Base-by-base conservation (phyloP, 345 rosid species). In the Gossypium mustelinum region DNA sequence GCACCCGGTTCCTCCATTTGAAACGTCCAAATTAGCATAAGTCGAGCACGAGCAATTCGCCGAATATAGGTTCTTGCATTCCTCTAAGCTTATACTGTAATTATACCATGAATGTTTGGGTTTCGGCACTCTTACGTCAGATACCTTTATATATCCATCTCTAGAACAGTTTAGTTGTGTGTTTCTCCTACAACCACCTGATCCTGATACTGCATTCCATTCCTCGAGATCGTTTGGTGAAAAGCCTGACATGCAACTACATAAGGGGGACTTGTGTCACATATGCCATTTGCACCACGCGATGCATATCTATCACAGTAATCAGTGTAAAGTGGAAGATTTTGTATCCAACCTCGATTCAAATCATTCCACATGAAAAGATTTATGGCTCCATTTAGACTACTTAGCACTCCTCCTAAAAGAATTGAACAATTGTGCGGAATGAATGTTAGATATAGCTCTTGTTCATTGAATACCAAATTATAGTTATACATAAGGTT, bases 21-120 rank as follows among this genome's bases (percentile, higher is more conserved):
- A 52, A 34, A 89, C 72, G 57, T 85, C 74, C 20, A 76, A 75
- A 79, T 50, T 81, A 0, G 86, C 78, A 71, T 86, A 87, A 54
- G 86, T 89, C 0, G 52, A 81, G 3, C 93, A 89, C 1, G 86
- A 83, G 72, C 89, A 89, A 27, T 89, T 86, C 4, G 17, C 2
- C 2, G 8, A 20, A 76, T 91, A 87, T 39, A 56, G 8, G 8
- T 27, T 11, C 44, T 78, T 57, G 58, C 93, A 89, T 13, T 77
- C 85, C 20, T 66, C 25, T 3, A 85, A 83, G 60, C 54, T 80
- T 24, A 83, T 68, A 11, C 29, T 70, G 39, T 60, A 68, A 10
- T 77, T 72, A 39, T 63, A 76, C 79, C 83, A 77, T 0, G 87
- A 59, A 10, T 51, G 11, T 5, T 25, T 13, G 2, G 82, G 79